phyloP scores from a whole-genome alignment of 2,329 filamentous ascomycete species.

The Ploettnerulaceae sp. region DNA sequence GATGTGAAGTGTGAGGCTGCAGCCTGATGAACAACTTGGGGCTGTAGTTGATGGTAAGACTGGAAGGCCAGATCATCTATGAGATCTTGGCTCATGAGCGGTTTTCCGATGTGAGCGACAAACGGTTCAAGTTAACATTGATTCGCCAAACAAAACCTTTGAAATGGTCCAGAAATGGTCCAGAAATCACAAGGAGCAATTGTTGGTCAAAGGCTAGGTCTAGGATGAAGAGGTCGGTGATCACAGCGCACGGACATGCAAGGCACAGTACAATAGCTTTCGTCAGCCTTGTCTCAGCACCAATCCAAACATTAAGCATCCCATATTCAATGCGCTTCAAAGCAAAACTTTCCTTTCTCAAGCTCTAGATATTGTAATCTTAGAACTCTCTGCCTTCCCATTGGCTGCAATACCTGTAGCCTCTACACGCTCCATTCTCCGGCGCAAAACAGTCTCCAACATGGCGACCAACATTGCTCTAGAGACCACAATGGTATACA shows the following conservation, averaged over 20 bases:
- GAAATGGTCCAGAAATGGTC: not conserved
- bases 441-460: constrained; percentile 15
- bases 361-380: not conserved
- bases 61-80: constrained; percentile 1
- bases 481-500: constrained; percentile 75
- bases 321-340: no score
- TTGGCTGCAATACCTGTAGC: not conserved
- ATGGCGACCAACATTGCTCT: constrained; percentile 78
- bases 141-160: not conserved
- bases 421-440: not conserved
- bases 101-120: no score
- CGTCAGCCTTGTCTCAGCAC: constrained; percentile 25
- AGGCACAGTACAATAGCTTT: constrained; percentile 1
- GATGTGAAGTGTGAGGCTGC: not conserved
- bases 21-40: not conserved
- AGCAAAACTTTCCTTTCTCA: not conserved
- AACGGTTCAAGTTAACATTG: no score
- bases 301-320: not conserved
- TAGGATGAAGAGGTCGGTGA: no score
- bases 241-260: constrained; percentile 2
- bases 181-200: not conserved
- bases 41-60: not conserved
- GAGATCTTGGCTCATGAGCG: not conserved
- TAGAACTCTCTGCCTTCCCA: not conserved
- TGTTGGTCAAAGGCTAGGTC: no score